Evolutionary conservation across 2,329 filamentous ascomycete genomes (phyloP), one percentile per base, ranked within the genome.

Genomic region (Biscogniauxia marginata): DNA sequence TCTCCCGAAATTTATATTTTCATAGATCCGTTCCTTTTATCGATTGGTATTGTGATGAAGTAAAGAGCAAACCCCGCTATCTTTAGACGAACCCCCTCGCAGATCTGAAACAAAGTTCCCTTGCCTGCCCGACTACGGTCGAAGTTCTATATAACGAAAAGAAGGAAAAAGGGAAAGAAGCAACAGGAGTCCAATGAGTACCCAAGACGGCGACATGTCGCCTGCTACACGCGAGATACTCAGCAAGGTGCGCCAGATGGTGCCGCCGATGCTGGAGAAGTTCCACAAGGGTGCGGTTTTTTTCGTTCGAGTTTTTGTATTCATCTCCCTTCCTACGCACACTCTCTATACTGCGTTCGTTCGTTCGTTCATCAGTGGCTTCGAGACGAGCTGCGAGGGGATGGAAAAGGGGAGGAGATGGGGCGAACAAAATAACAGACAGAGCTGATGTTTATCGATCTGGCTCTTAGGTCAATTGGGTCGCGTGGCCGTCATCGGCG

Each of bases 201-300:
- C 60, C 63, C 55, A 54, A 59, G 44, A 64, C 21, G 67, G 73
- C 46, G 73, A 79, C 19, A 89, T 91, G 82, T 87, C 88, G 59
- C 75, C 83, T 61, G 77, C 86, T 22, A 91, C 92, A 20, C 90
- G 86, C 74, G 86, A 89, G 65, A 78, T 96, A 52, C 79, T 99
- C 55, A 76, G 79, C 64, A 93, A 90, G 74, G 91, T 93, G 69
- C 89, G 88, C 80, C 91, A 88, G 71, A 89, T 99, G 79, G 84
- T 99, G 57, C 95, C 95, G 62, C 95, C 95, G 9, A 91, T 99
- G 91, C 83, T 97, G 53, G 90, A 95, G 71, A 90, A 85, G 70
- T 98, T 98, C 71, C 95, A 98, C 76, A 99, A 99, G 82, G 95
- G 93, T 91, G 70, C 49, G 75, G 46, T 49, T 5, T 49, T 48